Percentiles rank a stretch among this genome's conserved stretches.
phyloP scores from a whole-genome alignment of 345 rosid genomes.

The Ricinus communis region DNA sequence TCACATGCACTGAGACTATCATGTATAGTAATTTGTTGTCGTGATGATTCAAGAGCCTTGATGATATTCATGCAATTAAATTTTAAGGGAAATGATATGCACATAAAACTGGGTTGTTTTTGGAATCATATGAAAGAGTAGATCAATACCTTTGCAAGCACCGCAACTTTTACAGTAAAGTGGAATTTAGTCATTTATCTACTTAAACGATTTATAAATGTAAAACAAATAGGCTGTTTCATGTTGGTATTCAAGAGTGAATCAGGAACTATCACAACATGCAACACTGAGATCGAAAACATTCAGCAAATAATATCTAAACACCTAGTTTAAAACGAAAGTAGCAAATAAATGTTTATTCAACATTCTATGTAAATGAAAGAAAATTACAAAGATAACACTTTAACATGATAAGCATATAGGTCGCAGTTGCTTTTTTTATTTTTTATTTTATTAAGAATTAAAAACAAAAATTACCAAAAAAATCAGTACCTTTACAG shows the following conservation, averaged over 20 bases:
- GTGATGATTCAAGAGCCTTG: neutral
- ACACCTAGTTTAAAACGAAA: neutral
- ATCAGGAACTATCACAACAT: neutral
- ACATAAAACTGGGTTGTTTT: neutral
- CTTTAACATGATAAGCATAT: neutral
- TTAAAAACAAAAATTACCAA: neutral
- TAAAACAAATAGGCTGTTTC: neutral
- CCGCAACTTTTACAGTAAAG: neutral
- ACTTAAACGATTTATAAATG: neutral
- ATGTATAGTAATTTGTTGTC: neutral
- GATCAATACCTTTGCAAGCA: neutral
- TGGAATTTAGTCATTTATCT: neutral
- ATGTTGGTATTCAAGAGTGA: conserved; percentile 1
- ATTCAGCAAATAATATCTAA: neutral
- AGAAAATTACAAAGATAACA: neutral
- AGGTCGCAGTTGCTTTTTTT: neutral
- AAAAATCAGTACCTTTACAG: conserved; percentile 61
- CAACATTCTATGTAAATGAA: neutral
- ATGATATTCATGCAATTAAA: neutral
- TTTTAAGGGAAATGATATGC: neutral
- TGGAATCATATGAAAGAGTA: neutral
- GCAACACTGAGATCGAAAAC: neutral
- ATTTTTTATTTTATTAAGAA: neutral
- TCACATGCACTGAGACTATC: neutral
- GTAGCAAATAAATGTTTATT: neutral